A percentile compares a stretch with the other conserved stretches of the same genome.
These are phyloP conservation scores for Myxozyma neglecta DNA, from an alignment of 805 yeast genomes.

Conservation along the genomic window DNA sequence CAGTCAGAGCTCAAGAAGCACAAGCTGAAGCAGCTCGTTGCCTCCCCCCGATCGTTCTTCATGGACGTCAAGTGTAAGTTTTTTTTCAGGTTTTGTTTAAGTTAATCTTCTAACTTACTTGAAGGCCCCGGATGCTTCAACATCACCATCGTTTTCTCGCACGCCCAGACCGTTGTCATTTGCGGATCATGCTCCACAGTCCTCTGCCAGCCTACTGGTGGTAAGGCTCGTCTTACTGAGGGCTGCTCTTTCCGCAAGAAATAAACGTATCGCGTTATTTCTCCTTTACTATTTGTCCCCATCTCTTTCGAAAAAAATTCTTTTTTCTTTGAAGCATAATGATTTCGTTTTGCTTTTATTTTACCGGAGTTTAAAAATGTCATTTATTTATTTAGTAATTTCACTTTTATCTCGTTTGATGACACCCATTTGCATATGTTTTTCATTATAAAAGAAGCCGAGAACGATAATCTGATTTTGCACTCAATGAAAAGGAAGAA, in stretches of 20 bases:
- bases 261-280: constrained; percentile 35
- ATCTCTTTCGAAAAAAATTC: no score
- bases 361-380: not conserved
- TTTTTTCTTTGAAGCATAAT: not conserved
- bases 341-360: not conserved
- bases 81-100: not conserved
- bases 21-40: constrained; percentile 96
- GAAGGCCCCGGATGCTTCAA: constrained; percentile 91
- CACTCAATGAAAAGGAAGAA: not conserved
- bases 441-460: not conserved
- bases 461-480: not conserved
- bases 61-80: constrained; percentile 91
- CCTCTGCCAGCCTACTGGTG: constrained; percentile 99
- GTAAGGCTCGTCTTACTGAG: constrained; percentile 99
- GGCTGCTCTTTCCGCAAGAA: constrained; percentile 99
- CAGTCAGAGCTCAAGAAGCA: constrained; percentile 95
- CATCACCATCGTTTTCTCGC: constrained; percentile 99
- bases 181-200: constrained; percentile 99
- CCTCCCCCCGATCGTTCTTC: constrained; percentile 97
- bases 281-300: no score
- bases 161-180: constrained; percentile 99
- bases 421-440: constrained; percentile 3
- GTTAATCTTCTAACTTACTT: not conserved
- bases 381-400: not conserved
- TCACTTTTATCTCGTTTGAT: not conserved